Conservation (phyloP, 345 rosid genomes). For the Microthlaspi erraticum region DNA sequence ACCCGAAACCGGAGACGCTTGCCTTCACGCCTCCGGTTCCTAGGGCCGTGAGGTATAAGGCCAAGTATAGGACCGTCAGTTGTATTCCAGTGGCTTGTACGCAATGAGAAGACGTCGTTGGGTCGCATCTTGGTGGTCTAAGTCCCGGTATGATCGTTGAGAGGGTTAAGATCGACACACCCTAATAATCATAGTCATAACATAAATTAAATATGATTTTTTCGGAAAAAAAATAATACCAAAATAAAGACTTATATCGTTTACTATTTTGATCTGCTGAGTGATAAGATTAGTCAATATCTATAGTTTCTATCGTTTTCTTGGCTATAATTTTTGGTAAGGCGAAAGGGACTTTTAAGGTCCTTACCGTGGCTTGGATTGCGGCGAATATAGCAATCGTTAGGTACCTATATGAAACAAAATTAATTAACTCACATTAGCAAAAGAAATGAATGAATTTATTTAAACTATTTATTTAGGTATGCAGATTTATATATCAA, state of each 20-base stretch:
- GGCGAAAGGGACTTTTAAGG: constrained; percentile 13
- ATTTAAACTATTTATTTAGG: neutral
- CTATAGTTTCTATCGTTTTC: constrained; percentile 2
- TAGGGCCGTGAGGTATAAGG: constrained; percentile 80
- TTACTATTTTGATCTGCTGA: constrained; percentile 9
- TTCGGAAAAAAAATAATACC: neutral
- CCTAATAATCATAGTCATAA: constrained; percentile 50
- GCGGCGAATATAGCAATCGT: constrained; percentile 87
- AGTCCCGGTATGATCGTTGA: constrained; percentile 82
- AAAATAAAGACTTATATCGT: constrained; percentile 17
- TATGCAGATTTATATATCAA: neutral
- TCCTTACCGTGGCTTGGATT: constrained; percentile 75
- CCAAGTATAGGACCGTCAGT: constrained; percentile 68
- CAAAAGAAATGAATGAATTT: neutral
- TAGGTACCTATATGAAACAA: constrained; percentile 61
- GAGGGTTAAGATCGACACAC: constrained; percentile 79
- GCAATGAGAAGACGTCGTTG: constrained; percentile 49
- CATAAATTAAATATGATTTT: neutral
- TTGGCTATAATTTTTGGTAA: constrained; percentile 30
- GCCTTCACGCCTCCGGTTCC: constrained; percentile 98
- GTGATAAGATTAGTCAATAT: constrained; percentile 16
- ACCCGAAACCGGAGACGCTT: constrained; percentile 94
- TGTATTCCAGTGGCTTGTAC: constrained; percentile 64
- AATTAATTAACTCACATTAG: neutral
- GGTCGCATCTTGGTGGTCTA: constrained; percentile 76